Evolutionary conservation across 192 early-diverging fungal species (phyloP).

Genomic region (Umbelopsis isabellina): DNA sequence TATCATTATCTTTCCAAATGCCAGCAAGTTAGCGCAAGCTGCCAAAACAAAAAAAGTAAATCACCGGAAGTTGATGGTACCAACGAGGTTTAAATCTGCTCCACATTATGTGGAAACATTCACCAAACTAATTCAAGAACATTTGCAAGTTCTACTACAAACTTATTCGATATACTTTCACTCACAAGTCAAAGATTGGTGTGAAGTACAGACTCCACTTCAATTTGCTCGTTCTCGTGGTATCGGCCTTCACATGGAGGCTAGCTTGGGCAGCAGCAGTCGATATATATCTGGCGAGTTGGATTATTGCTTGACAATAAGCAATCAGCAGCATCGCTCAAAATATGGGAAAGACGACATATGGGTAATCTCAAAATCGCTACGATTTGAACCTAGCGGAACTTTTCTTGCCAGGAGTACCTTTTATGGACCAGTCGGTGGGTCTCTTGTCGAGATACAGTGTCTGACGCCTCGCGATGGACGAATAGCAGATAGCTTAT

Average conservation of each 20-base stretch:
- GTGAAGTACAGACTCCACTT: constrained; percentile 24
- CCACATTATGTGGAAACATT: constrained; percentile 35
- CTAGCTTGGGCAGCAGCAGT: constrained; percentile 15
- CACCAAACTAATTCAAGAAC: constrained; percentile 46
- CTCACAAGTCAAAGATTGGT: constrained; percentile 17
- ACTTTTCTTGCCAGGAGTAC: constrained; percentile 52
- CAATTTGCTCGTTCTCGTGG: constrained; percentile 27
- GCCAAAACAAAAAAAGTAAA: constrained; percentile 37
- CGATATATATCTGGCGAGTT: constrained; percentile 23
- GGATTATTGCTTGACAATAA: constrained; percentile 31
- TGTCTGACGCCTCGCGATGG: constrained; percentile 47
- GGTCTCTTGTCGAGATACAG: constrained; percentile 39
- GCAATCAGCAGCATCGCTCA: constrained; percentile 47
- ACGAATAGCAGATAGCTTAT: constrained; percentile 32
- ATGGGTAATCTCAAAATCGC: constrained; percentile 49
- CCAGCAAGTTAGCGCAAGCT: neutral
- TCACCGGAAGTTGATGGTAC: constrained; percentile 37
- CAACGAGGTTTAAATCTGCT: constrained; percentile 30
- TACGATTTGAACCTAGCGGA: constrained; percentile 42
- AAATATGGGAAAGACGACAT: constrained; percentile 54
- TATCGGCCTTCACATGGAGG: constrained; percentile 28
- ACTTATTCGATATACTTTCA: constrained; percentile 26
- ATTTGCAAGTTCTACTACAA: constrained; percentile 40
- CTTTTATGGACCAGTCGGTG: constrained; percentile 49
- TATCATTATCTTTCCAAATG: constrained; percentile 25